Conservation (phyloP, 139 green algal species). For the Chlorokybus atmophyticus region DNA sequence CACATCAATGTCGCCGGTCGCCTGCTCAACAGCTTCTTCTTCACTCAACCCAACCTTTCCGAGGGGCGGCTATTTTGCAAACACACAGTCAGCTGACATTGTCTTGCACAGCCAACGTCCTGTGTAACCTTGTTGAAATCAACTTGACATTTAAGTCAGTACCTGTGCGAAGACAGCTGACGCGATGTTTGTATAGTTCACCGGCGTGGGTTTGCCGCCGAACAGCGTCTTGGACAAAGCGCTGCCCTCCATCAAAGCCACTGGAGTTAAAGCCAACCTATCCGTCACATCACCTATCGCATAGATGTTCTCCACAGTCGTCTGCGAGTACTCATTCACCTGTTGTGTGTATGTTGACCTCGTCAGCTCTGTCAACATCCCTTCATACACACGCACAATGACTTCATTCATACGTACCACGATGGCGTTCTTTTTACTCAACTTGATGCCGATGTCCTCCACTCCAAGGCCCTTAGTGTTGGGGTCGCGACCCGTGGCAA, state of each 20-base stretch:
- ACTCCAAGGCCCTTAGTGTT: slow-evolving; percentile 35
- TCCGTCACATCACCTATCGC: slow-evolving; percentile 89
- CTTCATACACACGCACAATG: no score
- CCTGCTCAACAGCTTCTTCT: slow-evolving; percentile 52
- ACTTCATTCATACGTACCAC: slow-evolving; percentile 25
- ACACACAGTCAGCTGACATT: background rate
- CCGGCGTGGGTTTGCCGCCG: slow-evolving; percentile 51
- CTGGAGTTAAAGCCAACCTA: slow-evolving; percentile 33
- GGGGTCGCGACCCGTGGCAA: slow-evolving; percentile 58
- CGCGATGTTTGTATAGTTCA: slow-evolving; percentile 55
- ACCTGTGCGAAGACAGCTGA: slow-evolving; percentile 7
- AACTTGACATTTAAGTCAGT: background rate
- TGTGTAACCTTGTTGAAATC: background rate
- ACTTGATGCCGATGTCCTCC: slow-evolving; percentile 24
- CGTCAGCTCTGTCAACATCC: no score
- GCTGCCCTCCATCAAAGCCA: slow-evolving; percentile 31
- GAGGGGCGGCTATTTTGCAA: background rate
- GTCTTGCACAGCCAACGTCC: background rate
- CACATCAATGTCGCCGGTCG: slow-evolving; percentile 59
- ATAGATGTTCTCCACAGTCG: slow-evolving; percentile 70
- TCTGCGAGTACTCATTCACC: slow-evolving; percentile 72
- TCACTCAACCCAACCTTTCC: slow-evolving; percentile 44
- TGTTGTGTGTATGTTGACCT: no score
- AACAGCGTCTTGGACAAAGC: slow-evolving; percentile 70
- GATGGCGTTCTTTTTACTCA: slow-evolving; percentile 40